phyloP scores from a whole-genome alignment of 495 filamentous ascomycete species.

The Xylaria curta region DNA sequence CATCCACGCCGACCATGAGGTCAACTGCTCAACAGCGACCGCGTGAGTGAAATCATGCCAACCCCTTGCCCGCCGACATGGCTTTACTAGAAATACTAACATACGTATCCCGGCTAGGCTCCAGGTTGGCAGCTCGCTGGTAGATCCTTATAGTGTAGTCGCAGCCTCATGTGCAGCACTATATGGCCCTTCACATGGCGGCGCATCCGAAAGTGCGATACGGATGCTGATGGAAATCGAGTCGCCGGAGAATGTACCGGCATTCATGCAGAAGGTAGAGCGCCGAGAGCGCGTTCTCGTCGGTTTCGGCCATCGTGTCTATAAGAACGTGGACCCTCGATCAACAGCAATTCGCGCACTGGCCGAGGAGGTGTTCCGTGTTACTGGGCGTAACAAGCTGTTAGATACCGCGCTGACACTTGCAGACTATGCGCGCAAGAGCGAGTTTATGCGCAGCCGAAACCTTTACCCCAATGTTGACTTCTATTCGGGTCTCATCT shows the following conservation, averaged over 20 bases:
- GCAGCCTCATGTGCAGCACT: slow-evolving; percentile 54
- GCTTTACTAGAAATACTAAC: too few species aligned
- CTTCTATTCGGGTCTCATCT: slow-evolving; percentile 62
- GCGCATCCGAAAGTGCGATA: slow-evolving; percentile 64
- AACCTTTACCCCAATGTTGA: slow-evolving; percentile 62
- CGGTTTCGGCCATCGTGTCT: slow-evolving; percentile 64
- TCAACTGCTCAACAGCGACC: slow-evolving; percentile 60
- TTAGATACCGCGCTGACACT: slow-evolving; percentile 57
- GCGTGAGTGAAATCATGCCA: slow-evolving; percentile 30
- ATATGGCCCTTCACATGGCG: slow-evolving; percentile 62
- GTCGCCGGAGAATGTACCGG: slow-evolving; percentile 50
- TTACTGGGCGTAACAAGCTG: slow-evolving; percentile 47
- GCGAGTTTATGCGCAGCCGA: slow-evolving; percentile 57
- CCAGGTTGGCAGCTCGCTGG: slow-evolving; percentile 54
- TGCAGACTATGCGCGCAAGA: slow-evolving; percentile 52
- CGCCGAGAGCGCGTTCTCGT: slow-evolving; percentile 56
- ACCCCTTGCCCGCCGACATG: too few species aligned
- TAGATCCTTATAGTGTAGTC: slow-evolving; percentile 54
- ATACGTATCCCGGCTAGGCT: slow-evolving; percentile 28
- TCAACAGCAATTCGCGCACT: slow-evolving; percentile 53
- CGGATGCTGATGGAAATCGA: slow-evolving; percentile 53
- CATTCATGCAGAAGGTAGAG: slow-evolving; percentile 57
- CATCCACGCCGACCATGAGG: slow-evolving; percentile 57
- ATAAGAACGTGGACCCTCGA: slow-evolving; percentile 59
- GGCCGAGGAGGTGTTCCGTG: slow-evolving; percentile 48